Conservation (phyloP, 2,329 filamentous ascomycete genomes). For the Pseudogymnoascus sp. region DNA sequence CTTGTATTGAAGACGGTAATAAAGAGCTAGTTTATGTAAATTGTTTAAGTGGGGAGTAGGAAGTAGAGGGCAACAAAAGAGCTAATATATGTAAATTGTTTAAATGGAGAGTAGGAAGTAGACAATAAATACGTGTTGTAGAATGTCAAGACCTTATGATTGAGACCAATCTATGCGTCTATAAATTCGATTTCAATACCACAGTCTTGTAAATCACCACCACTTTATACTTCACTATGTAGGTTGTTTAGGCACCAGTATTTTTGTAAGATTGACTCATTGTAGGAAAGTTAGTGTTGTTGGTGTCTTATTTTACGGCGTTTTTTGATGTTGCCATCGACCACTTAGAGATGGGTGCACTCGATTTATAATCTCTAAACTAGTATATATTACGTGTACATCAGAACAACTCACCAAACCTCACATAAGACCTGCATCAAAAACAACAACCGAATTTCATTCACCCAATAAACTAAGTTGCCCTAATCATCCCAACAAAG, state of each 20-base stretch:
- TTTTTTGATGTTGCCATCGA: background rate
- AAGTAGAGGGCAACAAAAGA: no score
- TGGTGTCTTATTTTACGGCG: background rate
- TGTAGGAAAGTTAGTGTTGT: background rate
- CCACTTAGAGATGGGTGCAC: background rate
- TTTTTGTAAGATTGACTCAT: background rate
- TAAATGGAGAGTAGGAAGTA: background rate
- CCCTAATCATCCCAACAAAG: background rate
- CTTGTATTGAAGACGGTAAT: background rate
- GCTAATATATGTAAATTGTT: no score
- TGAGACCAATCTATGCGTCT: background rate
- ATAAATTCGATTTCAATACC: background rate
- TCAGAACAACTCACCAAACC: background rate
- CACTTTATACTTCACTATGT: background rate
- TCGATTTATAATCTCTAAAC: background rate
- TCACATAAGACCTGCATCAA: background rate
- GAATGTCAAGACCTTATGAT: background rate
- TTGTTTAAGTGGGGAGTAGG: background rate
- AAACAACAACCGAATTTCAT: background rate
- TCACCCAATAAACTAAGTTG: background rate
- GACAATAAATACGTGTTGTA: background rate
- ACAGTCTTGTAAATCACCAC: background rate
- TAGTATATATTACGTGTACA: background rate
- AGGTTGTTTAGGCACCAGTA: background rate
- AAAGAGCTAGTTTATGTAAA: background rate